Evolutionary conservation across 2,329 filamentous ascomycete genomes (phyloP).

Genomic region (Botrytis porri): DNA sequence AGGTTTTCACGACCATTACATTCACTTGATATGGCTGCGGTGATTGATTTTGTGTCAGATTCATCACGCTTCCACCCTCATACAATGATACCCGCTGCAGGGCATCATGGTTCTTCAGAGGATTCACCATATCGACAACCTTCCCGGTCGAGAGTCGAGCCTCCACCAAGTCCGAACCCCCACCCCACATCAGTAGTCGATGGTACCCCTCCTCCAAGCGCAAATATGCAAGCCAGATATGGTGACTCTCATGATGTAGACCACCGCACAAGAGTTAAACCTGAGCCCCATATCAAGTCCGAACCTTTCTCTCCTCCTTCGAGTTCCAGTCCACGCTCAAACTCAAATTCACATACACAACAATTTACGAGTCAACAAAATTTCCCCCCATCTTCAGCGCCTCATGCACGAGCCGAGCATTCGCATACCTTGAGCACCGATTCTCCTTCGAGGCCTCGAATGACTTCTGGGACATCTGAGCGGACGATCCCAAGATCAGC

Average conservation of each 20-base stretch:
- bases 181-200: conserved; percentile 26
- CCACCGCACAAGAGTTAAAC: conserved; percentile 21
- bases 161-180: conserved; percentile 33
- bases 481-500: conserved; percentile 31
- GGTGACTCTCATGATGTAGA: conserved; percentile 21
- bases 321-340: conserved; percentile 32
- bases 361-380: conserved; percentile 35
- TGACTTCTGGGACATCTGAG: not conserved
- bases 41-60: conserved; percentile 73
- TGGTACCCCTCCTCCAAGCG: conserved; percentile 31
- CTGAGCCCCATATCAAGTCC: conserved; percentile 25
- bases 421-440: conserved; percentile 14
- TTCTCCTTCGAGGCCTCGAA: not conserved
- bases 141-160: conserved; percentile 31
- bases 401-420: conserved; percentile 18
- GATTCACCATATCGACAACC: conserved; percentile 39
- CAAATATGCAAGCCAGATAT: conserved; percentile 23
- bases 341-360: conserved; percentile 28
- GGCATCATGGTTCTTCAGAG: conserved; percentile 44
- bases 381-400: conserved; percentile 25
- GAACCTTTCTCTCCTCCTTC: conserved; percentile 34
- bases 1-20: conserved; percentile 28
- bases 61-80: conserved; percentile 57
- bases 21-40: conserved; percentile 54
- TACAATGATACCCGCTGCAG: conserved; percentile 60